Evolutionary conservation across 2,329 filamentous ascomycete species (phyloP), one percentile per base, ranked within the genome.

Genomic region (Pleurostoma richardsiae): DNA sequence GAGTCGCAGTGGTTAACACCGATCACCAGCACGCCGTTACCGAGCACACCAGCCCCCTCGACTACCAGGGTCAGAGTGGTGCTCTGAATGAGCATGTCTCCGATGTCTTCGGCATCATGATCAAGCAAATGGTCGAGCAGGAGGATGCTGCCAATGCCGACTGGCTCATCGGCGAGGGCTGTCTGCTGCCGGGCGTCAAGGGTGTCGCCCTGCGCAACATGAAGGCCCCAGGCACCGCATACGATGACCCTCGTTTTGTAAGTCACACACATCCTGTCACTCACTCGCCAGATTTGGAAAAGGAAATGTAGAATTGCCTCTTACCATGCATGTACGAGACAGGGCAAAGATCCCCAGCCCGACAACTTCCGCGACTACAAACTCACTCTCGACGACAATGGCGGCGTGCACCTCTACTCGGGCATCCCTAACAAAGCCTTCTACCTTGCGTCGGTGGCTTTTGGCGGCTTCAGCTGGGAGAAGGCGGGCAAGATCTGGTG

Each of bases 341-440:
- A 72, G 69, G 75, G 74, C 50, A 76, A 74, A 54, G 77, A 80
- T 61, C 73, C 70, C 5, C 76, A 80, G 54, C 71, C 73, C 1
- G 68, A 60, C 46, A 63, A 75, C 58, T 74, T 78, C 67, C 63
- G 61, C 28, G 55, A 68, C 31, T 77, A 68, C 57, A 59, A 61
- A 41, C 52, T 54, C 1, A 71, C 61, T 3, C 58, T 48, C 4
- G 65, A 72, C 6, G 76, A 79, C 56, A 72, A 75, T 40, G 73
- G 74, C 6, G 78, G 77, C 30, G 76, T 80, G 3, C 77, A 81
- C 58, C 61, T 76, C 42, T 77, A 71, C 59, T 79, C 75, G 5
- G 77, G 77, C 5, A 80, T 82, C 40, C 77, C 77, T 3, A 82
- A 81, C 62, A 69, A 70, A 50, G 77, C 77, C 3, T 82, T 82